Conservation (phyloP, 768 basidiomycete genomes). For the Tricholoma terreum region DNA sequence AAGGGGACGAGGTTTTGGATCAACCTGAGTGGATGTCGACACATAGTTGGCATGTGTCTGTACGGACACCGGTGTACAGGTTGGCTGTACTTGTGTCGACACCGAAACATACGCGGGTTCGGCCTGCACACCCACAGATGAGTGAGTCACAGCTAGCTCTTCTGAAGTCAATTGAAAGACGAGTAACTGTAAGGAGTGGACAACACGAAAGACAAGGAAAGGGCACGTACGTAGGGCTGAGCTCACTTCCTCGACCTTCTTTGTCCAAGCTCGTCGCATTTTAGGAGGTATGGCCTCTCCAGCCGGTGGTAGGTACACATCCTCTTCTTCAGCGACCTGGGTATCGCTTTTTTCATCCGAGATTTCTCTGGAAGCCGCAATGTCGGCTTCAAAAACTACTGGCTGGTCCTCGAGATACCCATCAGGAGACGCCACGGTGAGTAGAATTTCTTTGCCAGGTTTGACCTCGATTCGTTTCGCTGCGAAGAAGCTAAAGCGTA, state of each 20-base stretch:
- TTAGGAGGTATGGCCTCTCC: conserved; percentile 54
- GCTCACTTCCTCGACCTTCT: conserved; percentile 44
- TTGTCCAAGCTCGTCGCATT: conserved; percentile 61
- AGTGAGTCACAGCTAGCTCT: conserved; percentile 20
- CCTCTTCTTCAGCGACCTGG: conserved; percentile 40
- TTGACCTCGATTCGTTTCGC: conserved; percentile 68
- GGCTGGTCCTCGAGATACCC: conserved; percentile 54
- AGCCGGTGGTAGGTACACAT: conserved; percentile 21
- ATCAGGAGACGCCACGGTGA: conserved; percentile 53
- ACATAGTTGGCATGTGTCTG: conserved; percentile 17
- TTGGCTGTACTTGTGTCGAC: conserved; percentile 34
- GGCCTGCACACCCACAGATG: conserved; percentile 45
- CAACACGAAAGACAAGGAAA: conserved; percentile 1
- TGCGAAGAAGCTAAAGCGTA: conserved; percentile 64
- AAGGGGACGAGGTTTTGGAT: conserved; percentile 3
- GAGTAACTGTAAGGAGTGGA: neutral
- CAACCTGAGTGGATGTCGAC: conserved; percentile 22
- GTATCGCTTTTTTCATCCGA: conserved; percentile 41
- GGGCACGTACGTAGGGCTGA: conserved; percentile 34
- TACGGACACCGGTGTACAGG: conserved; percentile 14
- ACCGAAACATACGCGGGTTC: conserved; percentile 30
- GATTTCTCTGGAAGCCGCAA: conserved; percentile 30
- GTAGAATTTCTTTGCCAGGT: conserved; percentile 67
- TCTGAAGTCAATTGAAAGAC: conserved; percentile 1
- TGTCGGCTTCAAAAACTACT: conserved; percentile 57